These are phyloP conservation scores for Jatropha curcas DNA, from an alignment of 345 rosid species.

Conservation along the genomic window DNA sequence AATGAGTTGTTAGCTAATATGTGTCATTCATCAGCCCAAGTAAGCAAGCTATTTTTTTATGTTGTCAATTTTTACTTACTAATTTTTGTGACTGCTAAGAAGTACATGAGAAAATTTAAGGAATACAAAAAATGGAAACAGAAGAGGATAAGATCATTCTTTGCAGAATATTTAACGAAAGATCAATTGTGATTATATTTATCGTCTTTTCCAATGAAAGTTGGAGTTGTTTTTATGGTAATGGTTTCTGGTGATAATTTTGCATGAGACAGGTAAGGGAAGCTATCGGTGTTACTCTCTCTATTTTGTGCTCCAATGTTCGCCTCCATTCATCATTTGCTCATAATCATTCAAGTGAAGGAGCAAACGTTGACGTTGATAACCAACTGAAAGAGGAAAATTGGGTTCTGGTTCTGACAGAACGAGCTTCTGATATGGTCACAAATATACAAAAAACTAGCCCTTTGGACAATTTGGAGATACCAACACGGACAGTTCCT, in stretches of 20 bases:
- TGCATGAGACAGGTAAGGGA: conserved; percentile 75
- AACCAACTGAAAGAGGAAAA: conserved; percentile 51
- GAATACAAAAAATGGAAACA: neutral
- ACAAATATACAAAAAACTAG: conserved; percentile 67
- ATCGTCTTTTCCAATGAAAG: neutral
- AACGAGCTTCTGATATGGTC: conserved; percentile 75
- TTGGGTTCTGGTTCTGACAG: conserved; percentile 64
- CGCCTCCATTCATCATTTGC: conserved; percentile 60
- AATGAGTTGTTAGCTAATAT: conserved; percentile 77
- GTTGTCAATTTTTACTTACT: neutral
- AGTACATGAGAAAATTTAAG: neutral
- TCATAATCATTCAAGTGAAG: conserved; percentile 45
- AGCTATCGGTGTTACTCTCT: conserved; percentile 83
- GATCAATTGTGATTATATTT: conserved; percentile 2
- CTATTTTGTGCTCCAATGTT: conserved; percentile 84
- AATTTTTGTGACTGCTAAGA: neutral
- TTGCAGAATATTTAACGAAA: neutral
- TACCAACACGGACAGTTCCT: conserved; percentile 36
- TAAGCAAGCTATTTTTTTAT: conserved; percentile 37
- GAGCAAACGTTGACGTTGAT: conserved; percentile 36
- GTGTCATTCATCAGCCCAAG: conserved; percentile 98
- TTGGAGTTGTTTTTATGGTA: conserved; percentile 2
- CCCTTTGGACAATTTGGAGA: conserved; percentile 56
- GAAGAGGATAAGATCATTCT: neutral
- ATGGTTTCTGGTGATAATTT: conserved; percentile 19